Conservation (phyloP, 2,329 filamentous ascomycete species). For the Colletotrichum karsti region DNA sequence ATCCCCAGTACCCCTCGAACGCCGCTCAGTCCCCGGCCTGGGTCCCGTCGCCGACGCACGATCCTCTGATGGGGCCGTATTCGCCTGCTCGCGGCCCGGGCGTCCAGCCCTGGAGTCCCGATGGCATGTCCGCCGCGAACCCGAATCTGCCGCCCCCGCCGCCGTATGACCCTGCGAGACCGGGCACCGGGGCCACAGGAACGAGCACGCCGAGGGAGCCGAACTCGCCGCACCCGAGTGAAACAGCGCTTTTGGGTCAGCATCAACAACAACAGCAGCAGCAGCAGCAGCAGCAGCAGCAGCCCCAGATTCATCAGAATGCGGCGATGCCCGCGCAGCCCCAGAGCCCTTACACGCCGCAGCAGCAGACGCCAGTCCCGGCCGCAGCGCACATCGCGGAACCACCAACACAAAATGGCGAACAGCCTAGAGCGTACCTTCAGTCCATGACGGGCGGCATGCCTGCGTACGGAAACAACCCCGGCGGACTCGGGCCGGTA, state of each 20-base stretch:
- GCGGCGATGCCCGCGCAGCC: not conserved
- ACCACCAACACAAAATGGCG: not conserved
- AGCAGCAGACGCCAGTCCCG: constrained; percentile 2
- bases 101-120: constrained; percentile 26
- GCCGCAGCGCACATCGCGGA: constrained; percentile 2
- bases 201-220: constrained; percentile 10
- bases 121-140: constrained; percentile 26
- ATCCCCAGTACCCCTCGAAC: constrained; percentile 1
- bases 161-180: constrained; percentile 22
- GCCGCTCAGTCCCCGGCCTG: not conserved
- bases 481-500: constrained; percentile 21
- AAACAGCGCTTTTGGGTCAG: constrained; percentile 9
- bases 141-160: constrained; percentile 31
- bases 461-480: constrained; percentile 15
- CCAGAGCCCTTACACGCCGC: not conserved
- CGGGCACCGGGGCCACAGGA: not conserved
- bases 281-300: too few relatives aligned
- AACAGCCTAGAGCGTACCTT: constrained; percentile 2
- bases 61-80: not conserved
- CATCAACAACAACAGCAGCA: not conserved
- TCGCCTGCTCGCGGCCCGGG: not conserved
- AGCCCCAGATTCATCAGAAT: not conserved
- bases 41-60: constrained; percentile 3
- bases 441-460: constrained; percentile 28
- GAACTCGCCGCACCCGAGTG: constrained; percentile 6